Base-by-base conservation (phyloP, 305 asterid species). In the Fraxinus albicans region DNA sequence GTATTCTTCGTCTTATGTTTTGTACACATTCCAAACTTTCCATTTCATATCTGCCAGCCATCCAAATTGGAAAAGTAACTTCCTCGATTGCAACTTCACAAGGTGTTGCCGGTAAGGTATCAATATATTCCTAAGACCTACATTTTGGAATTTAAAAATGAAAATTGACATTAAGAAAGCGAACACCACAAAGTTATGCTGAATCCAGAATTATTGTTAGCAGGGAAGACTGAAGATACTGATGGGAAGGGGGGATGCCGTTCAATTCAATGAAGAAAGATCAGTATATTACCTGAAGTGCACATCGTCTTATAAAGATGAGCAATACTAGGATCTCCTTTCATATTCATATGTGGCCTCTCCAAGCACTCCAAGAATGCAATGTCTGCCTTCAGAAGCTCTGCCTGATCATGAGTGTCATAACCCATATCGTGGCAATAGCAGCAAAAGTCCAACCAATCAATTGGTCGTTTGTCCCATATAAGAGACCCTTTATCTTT, bases 401-500 rank as follows among this genome's bases (percentile, higher is more conserved):
- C 98, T 6, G 98, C 94, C 83, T 96, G 98, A 84, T 91, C 90
- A 72, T 94, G 95, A 25, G 92, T 83, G 86, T 96, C 99, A 63
- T 96, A 96, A 23, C 99, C 99, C 13, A 96, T 94, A 81, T 96
- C 99, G 36, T 96, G 99, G 85, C 99, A 96, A 84, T 96, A 96
- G 91, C 99, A 96, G 88, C 99, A 96, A 85, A 91, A 96, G 80
- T 96, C 99, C 88, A 96, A 85, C 98, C 98, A 93, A 88, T 96
- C 99, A 81, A 91, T 96, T 1, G 99, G 99, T 13, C 99, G 91
- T 82, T 84, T 94, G 91, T 96, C 98, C 99, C 99, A 96, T 34
- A 96, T 80, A 35, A 89, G 91, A 47, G 99, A 96, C 34, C 99
- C 99, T 21, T 86, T 53, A 50, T 92, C 95, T 84, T 90, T 96